phyloP scores from a whole-genome alignment of 768 basidiomycete genomes.

The Trichaptum fuscoviolaceum region DNA sequence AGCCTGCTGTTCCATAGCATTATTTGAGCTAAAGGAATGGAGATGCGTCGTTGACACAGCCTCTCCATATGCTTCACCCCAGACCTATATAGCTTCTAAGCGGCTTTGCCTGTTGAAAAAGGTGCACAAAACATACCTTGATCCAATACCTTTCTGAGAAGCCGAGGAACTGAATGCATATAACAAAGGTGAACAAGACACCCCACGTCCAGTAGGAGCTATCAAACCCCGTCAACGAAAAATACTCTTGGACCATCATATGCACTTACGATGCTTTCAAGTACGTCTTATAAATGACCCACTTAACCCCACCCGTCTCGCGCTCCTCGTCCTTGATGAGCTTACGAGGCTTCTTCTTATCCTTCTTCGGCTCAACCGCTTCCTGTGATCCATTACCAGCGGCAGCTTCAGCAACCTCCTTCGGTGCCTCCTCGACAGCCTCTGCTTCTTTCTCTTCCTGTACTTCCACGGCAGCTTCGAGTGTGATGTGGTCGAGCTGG shows the following conservation, averaged over 20 bases:
- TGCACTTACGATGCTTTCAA: slow-evolving; percentile 60
- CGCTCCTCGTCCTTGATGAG: slow-evolving; percentile 79
- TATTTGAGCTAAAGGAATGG: neutral
- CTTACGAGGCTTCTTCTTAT: slow-evolving; percentile 61
- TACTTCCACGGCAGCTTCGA: slow-evolving; percentile 41
- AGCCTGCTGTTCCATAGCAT: neutral
- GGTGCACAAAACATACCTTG: slow-evolving; percentile 35
- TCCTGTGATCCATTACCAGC: slow-evolving; percentile 21
- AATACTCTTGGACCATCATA: neutral
- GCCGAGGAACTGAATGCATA: slow-evolving; percentile 45
- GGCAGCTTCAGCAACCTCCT: slow-evolving; percentile 19
- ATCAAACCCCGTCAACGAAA: neutral
- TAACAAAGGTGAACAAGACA: slow-evolving; percentile 43
- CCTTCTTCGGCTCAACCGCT: slow-evolving; percentile 22
- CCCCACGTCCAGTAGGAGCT: slow-evolving; percentile 69
- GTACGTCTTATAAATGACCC: slow-evolving; percentile 59
- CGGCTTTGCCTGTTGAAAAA: neutral
- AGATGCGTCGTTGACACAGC: neutral
- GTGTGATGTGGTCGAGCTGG: slow-evolving; percentile 54
- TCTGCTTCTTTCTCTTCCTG: slow-evolving; percentile 34
- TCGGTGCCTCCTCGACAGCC: slow-evolving; percentile 8
- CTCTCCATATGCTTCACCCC: slow-evolving; percentile 59
- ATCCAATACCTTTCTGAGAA: slow-evolving; percentile 71
- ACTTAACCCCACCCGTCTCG: slow-evolving; percentile 78
- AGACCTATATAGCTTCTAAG: slow-evolving; percentile 34